A percentile compares a stretch with the other conserved stretches of the same genome.
These are phyloP conservation scores for Wickerhamomyces ciferrii DNA, from an alignment of 805 yeast species.

Conservation along the genomic window DNA sequence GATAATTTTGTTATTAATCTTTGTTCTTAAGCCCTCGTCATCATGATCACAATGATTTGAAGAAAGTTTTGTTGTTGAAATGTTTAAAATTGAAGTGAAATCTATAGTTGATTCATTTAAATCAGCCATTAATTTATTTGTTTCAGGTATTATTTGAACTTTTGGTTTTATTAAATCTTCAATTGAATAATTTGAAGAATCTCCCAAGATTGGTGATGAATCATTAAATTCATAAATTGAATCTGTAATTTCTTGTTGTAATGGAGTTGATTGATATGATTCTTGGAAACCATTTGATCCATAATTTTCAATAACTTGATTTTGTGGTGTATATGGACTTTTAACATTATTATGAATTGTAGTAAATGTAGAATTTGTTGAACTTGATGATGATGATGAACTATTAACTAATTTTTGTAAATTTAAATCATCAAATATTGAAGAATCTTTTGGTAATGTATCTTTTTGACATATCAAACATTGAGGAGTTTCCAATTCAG, in stretches of 20 bases:
- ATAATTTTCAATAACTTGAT: not conserved
- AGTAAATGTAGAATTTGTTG: not conserved
- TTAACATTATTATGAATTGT: too few species aligned
- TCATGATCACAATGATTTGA: not conserved
- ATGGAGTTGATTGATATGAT: conserved; percentile 4
- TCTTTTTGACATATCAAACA: conserved; percentile 22
- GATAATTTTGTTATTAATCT: not conserved
- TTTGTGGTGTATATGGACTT: not conserved
- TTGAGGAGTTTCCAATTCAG: conserved; percentile 14
- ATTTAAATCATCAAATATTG: conserved; percentile 20
- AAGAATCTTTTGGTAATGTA: conserved; percentile 24
- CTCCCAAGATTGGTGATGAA: not conserved
- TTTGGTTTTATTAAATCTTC: not conserved
- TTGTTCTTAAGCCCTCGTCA: not conserved
- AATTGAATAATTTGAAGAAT: not conserved
- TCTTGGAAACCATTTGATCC: not conserved
- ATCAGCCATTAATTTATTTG: not conserved
- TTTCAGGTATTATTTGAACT: not conserved
- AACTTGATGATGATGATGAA: not conserved
- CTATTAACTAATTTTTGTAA: not conserved
- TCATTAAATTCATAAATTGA: not conserved
- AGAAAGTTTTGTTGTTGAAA: not conserved
- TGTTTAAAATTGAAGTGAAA: not conserved
- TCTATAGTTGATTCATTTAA: not conserved
- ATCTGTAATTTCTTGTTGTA: not conserved